Conservation (phyloP, 495 filamentous ascomycete genomes). For the Talaromyces nanjingensis region DNA sequence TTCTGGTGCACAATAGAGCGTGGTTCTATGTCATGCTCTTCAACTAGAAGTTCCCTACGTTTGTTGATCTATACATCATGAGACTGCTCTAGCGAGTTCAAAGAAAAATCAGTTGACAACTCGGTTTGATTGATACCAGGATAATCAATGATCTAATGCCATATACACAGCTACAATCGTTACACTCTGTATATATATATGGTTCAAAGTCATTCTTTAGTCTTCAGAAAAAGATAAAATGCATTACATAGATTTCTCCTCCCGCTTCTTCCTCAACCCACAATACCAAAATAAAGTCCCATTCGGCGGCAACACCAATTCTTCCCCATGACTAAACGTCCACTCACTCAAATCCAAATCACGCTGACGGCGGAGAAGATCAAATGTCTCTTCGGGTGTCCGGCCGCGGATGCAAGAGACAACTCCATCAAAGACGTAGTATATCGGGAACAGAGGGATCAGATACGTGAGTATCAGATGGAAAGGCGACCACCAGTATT, state of each 20-base stretch:
- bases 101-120: too few species aligned
- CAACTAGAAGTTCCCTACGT: too few species aligned
- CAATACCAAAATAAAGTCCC: not conserved
- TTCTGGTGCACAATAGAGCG: too few species aligned
- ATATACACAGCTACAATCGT: too few species aligned
- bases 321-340: not conserved
- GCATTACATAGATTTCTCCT: not conserved
- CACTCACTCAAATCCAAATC: not conserved
- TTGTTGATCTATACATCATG: too few species aligned
- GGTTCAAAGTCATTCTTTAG: too few species aligned
- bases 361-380: not conserved
- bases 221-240: not conserved
- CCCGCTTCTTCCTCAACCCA: not conserved
- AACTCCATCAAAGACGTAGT: not conserved
- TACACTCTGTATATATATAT: too few species aligned
- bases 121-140: too few species aligned
- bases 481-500: not conserved
- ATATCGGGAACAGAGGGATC: constrained; percentile 14
- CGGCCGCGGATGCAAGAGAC: not conserved
- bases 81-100: too few species aligned
- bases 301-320: not conserved
- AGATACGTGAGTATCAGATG: not conserved
- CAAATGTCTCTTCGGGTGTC: not conserved
- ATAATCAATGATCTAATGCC: too few species aligned
- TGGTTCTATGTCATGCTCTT: too few species aligned